These are phyloP conservation scores for Ceratocystis papillata DNA, from an alignment of 2,329 filamentous ascomycete species.

Conservation along the genomic window DNA sequence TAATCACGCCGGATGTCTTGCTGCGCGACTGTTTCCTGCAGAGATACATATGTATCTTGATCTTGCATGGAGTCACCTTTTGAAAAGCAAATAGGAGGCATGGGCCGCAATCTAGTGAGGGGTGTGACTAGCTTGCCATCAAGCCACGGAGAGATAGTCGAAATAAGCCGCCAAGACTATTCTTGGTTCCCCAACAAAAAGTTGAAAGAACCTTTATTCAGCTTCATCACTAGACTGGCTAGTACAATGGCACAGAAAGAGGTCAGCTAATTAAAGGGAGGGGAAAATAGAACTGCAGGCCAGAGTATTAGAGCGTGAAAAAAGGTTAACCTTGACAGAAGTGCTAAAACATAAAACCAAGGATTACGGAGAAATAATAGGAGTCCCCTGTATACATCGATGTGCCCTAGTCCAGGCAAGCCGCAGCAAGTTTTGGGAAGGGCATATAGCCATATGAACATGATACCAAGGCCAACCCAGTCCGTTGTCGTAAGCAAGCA, in stretches of 20 bases:
- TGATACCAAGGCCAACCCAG: too few species aligned
- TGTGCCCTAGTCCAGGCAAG: neutral
- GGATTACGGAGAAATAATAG: neutral
- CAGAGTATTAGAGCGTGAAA: neutral
- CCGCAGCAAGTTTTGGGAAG: neutral
- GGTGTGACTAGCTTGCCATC: neutral
- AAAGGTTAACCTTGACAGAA: neutral
- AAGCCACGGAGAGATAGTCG: constrained; percentile 2
- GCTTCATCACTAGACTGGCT: neutral
- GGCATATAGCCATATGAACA: too few species aligned
- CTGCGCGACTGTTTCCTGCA: too few species aligned
- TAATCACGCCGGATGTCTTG: too few species aligned
- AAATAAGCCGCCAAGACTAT: constrained; percentile 9
- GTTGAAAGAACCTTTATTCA: constrained; percentile 19
- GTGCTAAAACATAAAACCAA: neutral
- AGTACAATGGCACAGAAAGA: neutral
- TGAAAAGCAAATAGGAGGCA: neutral
- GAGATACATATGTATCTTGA: too few species aligned
- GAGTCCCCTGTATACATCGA: neutral
- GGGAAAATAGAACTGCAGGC: neutral
- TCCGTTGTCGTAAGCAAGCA: neutral
- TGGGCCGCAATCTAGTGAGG: neutral
- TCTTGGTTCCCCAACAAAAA: constrained; percentile 7
- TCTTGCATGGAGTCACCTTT: neutral
- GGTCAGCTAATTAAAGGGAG: neutral